phyloP scores from a whole-genome alignment of 208 protist species.

The Herpetomonas samuelpessoai region DNA sequence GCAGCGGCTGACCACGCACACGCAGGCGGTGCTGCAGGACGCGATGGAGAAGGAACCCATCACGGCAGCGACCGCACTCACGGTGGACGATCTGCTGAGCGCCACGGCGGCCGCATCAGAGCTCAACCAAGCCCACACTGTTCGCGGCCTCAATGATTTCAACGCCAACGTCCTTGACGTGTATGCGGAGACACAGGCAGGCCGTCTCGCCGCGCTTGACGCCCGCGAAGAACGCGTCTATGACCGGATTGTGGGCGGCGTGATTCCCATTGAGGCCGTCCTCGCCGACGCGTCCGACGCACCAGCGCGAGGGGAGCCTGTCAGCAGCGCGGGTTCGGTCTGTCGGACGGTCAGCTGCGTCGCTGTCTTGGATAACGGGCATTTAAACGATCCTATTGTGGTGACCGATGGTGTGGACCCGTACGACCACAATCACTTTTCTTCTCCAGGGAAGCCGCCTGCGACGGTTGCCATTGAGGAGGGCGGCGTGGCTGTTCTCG shows the following conservation, averaged over 20 bases:
- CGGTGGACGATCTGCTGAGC: too few relatives aligned
- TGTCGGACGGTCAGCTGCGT: conserved; percentile 4
- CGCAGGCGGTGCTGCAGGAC: conserved; percentile 5
- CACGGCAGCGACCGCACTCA: background rate
- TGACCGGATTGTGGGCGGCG: conserved; percentile 16
- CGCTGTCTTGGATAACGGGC: conserved; percentile 40
- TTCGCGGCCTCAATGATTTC: too few relatives aligned
- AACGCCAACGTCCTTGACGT: conserved; percentile 19
- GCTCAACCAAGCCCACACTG: too few relatives aligned
- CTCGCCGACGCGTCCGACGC: background rate
- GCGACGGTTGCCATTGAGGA: too few relatives aligned
- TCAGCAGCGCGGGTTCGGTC: too few relatives aligned
- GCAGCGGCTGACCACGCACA: conserved; percentile 4
- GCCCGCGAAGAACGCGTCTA: conserved; percentile 30
- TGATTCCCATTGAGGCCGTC: conserved; percentile 20
- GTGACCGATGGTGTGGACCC: background rate
- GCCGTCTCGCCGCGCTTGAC: conserved; percentile 15
- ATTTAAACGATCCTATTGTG: conserved; percentile 23
- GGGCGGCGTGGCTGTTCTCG: conserved; percentile 34
- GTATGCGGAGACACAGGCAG: conserved; percentile 16
- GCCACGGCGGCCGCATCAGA: too few relatives aligned
- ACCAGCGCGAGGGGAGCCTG: conserved; percentile 4
- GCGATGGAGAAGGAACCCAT: conserved; percentile 5
- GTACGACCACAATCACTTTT: background rate
- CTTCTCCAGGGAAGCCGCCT: too few relatives aligned